Percentiles rank a stretch among this genome's conserved stretches.
These are phyloP conservation scores for Rhodotorula sp. DNA, from an alignment of 1,284 basidiomycete genomes.

Conservation along the genomic window DNA sequence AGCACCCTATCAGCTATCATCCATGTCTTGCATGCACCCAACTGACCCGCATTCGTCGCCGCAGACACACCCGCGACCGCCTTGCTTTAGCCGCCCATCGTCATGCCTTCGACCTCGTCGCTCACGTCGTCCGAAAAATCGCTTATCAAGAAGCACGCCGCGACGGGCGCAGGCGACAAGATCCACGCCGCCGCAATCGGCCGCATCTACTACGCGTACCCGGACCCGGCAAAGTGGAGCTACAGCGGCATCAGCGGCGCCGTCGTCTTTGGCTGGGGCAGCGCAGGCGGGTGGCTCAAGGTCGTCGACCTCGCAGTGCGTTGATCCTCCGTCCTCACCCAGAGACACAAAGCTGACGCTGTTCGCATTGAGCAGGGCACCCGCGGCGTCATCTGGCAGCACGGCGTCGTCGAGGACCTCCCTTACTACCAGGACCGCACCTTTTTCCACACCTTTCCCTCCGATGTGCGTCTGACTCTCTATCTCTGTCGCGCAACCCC, in stretches of 20 bases:
- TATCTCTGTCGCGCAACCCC: neutral
- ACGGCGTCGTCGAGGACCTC: conserved; percentile 84
- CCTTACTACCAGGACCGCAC: conserved; percentile 82
- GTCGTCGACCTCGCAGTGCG: conserved; percentile 68
- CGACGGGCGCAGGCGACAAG: conserved; percentile 43
- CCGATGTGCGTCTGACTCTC: conserved; percentile 64
- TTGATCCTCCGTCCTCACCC: neutral
- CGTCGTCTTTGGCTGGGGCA: conserved; percentile 64
- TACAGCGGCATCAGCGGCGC: conserved; percentile 84
- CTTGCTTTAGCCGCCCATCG: neutral
- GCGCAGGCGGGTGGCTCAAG: conserved; percentile 65
- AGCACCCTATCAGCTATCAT: too few relatives aligned
- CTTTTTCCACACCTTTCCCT: conserved; percentile 91
- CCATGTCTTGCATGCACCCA: neutral
- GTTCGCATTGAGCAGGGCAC: conserved; percentile 55
- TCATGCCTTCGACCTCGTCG: conserved; percentile 38
- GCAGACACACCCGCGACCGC: neutral
- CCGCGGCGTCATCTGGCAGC: conserved; percentile 87
- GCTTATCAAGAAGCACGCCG: conserved; percentile 42
- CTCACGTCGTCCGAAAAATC: conserved; percentile 43
- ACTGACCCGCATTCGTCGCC: neutral
- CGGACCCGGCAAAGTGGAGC: conserved; percentile 72
- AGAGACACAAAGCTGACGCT: conserved; percentile 48
- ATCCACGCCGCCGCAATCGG: conserved; percentile 75
- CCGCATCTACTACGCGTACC: conserved; percentile 79